A percentile compares a stretch with the other conserved stretches of the same genome.
Evolutionary conservation across 202 grass and related monocot genomes (phyloP).

Genomic region (Panicum hallii): DNA sequence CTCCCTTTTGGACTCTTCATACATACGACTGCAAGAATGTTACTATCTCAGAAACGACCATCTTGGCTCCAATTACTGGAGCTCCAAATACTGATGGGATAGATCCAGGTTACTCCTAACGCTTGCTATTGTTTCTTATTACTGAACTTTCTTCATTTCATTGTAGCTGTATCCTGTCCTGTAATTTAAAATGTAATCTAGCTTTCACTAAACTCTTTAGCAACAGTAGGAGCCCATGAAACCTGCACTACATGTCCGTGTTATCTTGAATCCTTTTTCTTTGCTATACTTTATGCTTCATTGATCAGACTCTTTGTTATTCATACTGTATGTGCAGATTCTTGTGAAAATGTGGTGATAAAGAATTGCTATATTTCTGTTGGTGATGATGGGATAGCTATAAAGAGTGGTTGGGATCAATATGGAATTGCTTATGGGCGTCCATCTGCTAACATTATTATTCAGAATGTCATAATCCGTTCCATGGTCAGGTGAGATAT

Average conservation of each 20-base stretch:
- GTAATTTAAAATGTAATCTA: background rate
- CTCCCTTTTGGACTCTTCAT: constrained; percentile 99
- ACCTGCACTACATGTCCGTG: background rate
- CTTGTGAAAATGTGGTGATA: constrained; percentile 86
- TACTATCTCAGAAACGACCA: constrained; percentile 78
- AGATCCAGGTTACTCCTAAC: constrained; percentile 74
- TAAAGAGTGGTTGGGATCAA: constrained; percentile 99
- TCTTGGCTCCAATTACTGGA: constrained; percentile 74
- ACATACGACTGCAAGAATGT: constrained; percentile 84
- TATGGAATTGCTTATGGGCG: constrained; percentile 92
- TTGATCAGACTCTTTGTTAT: constrained; percentile 27
- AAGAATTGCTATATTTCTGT: constrained; percentile 94
- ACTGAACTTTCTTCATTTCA: constrained; percentile 32
- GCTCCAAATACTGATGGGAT: constrained; percentile 99
- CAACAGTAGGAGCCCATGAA: constrained; percentile 8
- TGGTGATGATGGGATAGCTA: constrained; percentile 94
- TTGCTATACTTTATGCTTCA: constrained; percentile 28
- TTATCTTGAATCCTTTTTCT: background rate
- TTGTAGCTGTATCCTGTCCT: background rate
- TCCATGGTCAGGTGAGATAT: constrained; percentile 81
- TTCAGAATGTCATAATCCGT: constrained; percentile 75
- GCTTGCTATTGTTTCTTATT: constrained; percentile 25
- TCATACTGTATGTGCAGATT: constrained; percentile 63
- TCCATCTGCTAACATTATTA: constrained; percentile 83
- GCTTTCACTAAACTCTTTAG: background rate